These are phyloP conservation scores for Vigna trinervia DNA, from an alignment of 306 rosid species.

Conservation along the genomic window DNA sequence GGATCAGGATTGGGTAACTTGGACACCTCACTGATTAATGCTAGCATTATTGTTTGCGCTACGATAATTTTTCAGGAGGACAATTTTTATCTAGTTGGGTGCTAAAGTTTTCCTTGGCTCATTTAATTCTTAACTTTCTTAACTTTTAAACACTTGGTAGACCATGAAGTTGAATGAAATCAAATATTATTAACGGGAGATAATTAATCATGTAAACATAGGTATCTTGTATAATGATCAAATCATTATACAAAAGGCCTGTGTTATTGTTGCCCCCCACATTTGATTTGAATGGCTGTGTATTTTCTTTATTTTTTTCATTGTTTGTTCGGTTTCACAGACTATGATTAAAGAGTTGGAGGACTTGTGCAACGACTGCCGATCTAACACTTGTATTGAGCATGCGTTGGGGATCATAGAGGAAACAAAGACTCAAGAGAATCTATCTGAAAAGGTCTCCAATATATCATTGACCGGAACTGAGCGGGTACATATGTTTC, in stretches of 20 bases:
- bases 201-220: slow-evolving; percentile 27
- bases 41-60: background rate
- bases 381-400: slow-evolving; percentile 62
- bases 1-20: slow-evolving; percentile 12
- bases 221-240: slow-evolving; percentile 1
- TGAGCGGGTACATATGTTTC: slow-evolving; percentile 54
- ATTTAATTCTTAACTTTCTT: slow-evolving; percentile 14
- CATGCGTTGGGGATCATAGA: slow-evolving; percentile 63
- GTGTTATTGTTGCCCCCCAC: background rate
- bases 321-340: slow-evolving; percentile 45
- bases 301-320: slow-evolving; percentile 6
- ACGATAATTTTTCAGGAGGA: slow-evolving; percentile 5
- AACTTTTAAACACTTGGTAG: slow-evolving; percentile 10
- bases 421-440: slow-evolving; percentile 56
- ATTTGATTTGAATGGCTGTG: slow-evolving; percentile 25
- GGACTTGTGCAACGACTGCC: slow-evolving; percentile 54
- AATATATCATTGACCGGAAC: slow-evolving; percentile 54
- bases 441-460: slow-evolving; percentile 54
- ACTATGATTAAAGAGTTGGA: slow-evolving; percentile 55
- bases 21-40: slow-evolving; percentile 16
- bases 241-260: too few relatives aligned
- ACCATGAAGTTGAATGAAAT: slow-evolving; percentile 32
- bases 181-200: background rate
- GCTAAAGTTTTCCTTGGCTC: slow-evolving; percentile 22
- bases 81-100: slow-evolving; percentile 17